These are phyloP conservation scores for Mycena rosella DNA, from an alignment of 768 basidiomycete species.

Conservation along the genomic window DNA sequence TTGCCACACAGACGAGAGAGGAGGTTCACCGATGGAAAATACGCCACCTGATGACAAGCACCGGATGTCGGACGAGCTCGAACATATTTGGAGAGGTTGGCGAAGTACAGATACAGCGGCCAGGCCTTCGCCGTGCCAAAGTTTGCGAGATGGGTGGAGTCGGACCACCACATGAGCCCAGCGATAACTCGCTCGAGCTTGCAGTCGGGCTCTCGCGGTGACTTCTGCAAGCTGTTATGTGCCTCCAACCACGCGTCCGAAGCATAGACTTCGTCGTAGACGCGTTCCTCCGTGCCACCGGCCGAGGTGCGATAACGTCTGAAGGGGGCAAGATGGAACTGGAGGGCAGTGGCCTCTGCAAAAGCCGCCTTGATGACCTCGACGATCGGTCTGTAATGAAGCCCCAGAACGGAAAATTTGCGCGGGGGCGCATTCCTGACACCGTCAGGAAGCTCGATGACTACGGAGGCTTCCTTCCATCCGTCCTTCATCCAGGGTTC, in stretches of 20 bases:
- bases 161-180: constrained; percentile 15
- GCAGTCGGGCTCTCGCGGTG: constrained; percentile 34
- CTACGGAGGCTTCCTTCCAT: not conserved
- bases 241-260: constrained; percentile 41
- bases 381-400: constrained; percentile 43
- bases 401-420: constrained; percentile 39
- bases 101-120: constrained; percentile 41
- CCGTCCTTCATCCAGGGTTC: constrained; percentile 3
- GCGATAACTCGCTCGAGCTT: constrained; percentile 35
- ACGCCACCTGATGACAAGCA: constrained; percentile 39
- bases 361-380: constrained; percentile 43
- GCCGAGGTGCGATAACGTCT: constrained; percentile 34
- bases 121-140: constrained; percentile 39
- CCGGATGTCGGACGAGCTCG: constrained; percentile 15
- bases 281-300: constrained; percentile 27
- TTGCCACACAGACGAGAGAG: not conserved
- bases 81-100: constrained; percentile 41
- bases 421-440: not conserved
- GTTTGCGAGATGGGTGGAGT: constrained; percentile 34
- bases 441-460: not conserved
- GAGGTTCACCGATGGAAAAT: constrained; percentile 9
- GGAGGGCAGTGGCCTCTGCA: constrained; percentile 8
- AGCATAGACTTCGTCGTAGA: constrained; percentile 43
- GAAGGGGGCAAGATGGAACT: constrained; percentile 43
- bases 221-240: constrained; percentile 37